Evolutionary conservation across 2,329 filamentous ascomycete species (phyloP), one percentile per base, ranked within the genome.

Genomic region (Neurospora sp.): DNA sequence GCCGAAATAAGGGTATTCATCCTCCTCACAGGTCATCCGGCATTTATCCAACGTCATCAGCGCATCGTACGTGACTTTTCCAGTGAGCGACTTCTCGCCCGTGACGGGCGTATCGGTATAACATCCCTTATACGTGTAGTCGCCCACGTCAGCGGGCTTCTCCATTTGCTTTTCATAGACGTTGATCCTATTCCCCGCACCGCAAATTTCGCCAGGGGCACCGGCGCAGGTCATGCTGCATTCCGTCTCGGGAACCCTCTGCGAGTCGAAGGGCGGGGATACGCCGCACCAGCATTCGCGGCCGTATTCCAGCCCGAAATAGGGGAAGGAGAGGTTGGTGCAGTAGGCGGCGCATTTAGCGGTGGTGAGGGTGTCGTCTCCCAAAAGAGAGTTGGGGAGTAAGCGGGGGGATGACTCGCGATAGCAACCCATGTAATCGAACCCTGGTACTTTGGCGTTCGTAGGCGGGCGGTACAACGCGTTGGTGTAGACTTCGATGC

Each of bases 231-330:
- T 68, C 17, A 75, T 67, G 62, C 69, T 72, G 70, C 77, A 78
- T 6, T 78, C 75, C 6, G 28, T 33, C 28, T 33, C 52, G 4
- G 71, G 37, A 62, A 43, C 52, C 71, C 72, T 41, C 52, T 66
- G 69, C 57, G 74, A 15, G 66, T 40, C 19, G 46, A 69, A 66
- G 69, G 73, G 71, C 3, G 77, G 68, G 1, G 70, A 70, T 66
- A 80, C 77, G 33, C 79, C 80, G 67, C 81, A 83, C 76, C 79
- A 82, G 74, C 82, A 83, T 72, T 82, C 78, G 1, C 76, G 73
- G 4, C 80, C 80, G 69, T 80, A 79, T 73, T 82, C 79, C 15
- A 82, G 73, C 1, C 81, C 81, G 4, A 78, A 79, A 71, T 80
- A 82, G 1, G 52, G 52, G 15, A 17, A 62, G 12, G 70, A 72